Percentiles rank a stretch among this genome's conserved stretches.
Conservation (phyloP, 78 protist genomes). For the Dictyostelium intermedium region DNA sequence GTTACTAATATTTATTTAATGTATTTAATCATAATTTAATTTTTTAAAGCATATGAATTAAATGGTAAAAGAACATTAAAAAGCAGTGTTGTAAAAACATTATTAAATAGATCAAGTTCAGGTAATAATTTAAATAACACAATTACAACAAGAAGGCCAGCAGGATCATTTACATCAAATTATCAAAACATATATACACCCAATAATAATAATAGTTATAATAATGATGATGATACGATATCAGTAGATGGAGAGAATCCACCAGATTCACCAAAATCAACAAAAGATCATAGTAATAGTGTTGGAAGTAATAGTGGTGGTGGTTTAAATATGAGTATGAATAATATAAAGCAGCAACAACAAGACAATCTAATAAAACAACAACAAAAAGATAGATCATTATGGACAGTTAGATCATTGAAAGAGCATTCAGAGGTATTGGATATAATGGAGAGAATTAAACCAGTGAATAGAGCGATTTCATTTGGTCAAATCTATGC, state of each 20-base stretch:
- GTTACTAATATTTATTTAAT: not conserved
- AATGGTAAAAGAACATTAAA: constrained; percentile 46
- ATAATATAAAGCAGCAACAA: not conserved
- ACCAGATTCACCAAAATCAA: constrained; percentile 48
- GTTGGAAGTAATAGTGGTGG: not conserved
- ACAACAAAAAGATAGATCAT: constrained; percentile 34
- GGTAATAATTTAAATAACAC: constrained; percentile 9
- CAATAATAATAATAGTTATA: not conserved
- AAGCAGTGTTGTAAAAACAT: constrained; percentile 29
- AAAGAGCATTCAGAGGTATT: constrained; percentile 72
- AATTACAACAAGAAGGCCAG: not conserved
- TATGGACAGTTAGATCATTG: constrained; percentile 69
- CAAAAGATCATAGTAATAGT: constrained; percentile 9
- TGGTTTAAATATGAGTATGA: not conserved
- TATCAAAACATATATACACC: constrained; percentile 2
- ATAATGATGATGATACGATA: not conserved
- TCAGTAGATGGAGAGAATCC: not conserved
- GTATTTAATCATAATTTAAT: too few relatives aligned
- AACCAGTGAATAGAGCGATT: constrained; percentile 58
- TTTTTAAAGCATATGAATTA: not conserved
- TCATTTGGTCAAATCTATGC: constrained; percentile 65
- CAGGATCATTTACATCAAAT: not conserved
- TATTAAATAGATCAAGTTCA: constrained; percentile 54
- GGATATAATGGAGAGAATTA: constrained; percentile 44
- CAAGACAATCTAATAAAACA: constrained; percentile 10